Conservation (phyloP, 2,329 filamentous ascomycete species). For the Fusarium annulatum region DNA sequence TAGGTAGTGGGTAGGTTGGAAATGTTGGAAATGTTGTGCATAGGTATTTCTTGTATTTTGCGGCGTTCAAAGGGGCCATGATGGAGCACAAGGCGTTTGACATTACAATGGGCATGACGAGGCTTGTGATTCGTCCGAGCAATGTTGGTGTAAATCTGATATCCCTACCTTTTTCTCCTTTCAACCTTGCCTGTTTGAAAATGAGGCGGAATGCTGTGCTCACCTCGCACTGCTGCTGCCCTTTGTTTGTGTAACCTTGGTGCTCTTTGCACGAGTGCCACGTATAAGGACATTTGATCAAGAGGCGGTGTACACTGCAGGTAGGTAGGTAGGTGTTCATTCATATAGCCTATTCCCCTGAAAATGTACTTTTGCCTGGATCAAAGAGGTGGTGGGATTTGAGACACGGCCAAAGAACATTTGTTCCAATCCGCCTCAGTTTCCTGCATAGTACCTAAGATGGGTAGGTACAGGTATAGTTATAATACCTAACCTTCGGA, state of each 20-base stretch:
- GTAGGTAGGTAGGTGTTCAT: not conserved
- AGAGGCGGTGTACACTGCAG: not conserved
- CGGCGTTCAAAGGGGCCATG: slow-evolving; percentile 25
- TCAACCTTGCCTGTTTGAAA: slow-evolving; percentile 1
- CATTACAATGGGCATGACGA: not conserved
- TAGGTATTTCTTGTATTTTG: not conserved
- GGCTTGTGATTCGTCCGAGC: not conserved
- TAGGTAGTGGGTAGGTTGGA: too few relatives aligned
- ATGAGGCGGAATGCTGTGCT: slow-evolving; percentile 1
- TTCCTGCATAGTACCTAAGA: not conserved
- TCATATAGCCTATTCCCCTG: not conserved
- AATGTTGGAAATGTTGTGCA: not conserved
- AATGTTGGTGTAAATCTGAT: slow-evolving; percentile 2
- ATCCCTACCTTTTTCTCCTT: not conserved
- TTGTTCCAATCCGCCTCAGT: not conserved
- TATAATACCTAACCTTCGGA: not conserved
- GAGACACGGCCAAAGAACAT: not conserved
- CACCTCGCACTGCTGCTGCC: not conserved
- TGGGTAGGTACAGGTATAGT: not conserved
- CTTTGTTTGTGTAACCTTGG: not conserved
- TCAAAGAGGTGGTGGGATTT: not conserved
- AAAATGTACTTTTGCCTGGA: not conserved
- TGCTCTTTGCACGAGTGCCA: not conserved
- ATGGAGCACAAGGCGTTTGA: slow-evolving; percentile 18
- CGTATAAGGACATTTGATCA: slow-evolving; percentile 2